Evolutionary conservation across 2,329 filamentous ascomycete species (phyloP).

Genomic region (Monosporascus sp.): DNA sequence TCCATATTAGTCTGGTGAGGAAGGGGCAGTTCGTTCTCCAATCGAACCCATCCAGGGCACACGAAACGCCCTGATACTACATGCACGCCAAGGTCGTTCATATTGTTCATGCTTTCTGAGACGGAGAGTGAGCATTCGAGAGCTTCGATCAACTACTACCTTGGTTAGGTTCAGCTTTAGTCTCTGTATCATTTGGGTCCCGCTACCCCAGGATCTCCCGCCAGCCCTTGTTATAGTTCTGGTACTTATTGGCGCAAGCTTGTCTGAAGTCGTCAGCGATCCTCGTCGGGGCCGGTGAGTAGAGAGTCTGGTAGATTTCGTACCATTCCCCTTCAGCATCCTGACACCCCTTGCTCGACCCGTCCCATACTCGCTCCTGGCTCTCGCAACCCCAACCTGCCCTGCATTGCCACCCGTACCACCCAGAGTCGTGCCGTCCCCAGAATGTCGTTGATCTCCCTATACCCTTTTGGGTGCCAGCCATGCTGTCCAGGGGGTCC

Average conservation of each 20-base stretch:
- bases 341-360: conserved; percentile 24
- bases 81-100: conserved; percentile 36
- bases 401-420: conserved; percentile 31
- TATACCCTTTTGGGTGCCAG: conserved; percentile 30
- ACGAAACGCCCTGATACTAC: conserved; percentile 27
- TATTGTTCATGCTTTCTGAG: conserved; percentile 23
- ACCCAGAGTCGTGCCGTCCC: conserved; percentile 31
- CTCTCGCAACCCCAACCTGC: conserved; percentile 30
- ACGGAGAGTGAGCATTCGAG: conserved; percentile 19
- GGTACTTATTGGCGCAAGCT: conserved; percentile 25
- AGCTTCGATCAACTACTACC: conserved; percentile 16
- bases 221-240: conserved; percentile 20
- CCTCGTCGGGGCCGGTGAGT: conserved; percentile 16
- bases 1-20: conserved; percentile 35
- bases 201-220: conserved; percentile 30
- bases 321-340: conserved; percentile 25
- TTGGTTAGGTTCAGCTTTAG: conserved; percentile 30
- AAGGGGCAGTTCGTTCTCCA: conserved; percentile 29
- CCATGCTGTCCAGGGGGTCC: conserved; percentile 32
- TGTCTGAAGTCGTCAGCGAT: conserved; percentile 16
- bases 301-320: conserved; percentile 23
- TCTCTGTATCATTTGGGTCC: conserved; percentile 34
- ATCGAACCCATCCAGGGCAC: conserved; percentile 29
- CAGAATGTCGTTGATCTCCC: conserved; percentile 33
- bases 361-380: conserved; percentile 23